A percentile compares a stretch with the other conserved stretches of the same genome.
These are phyloP conservation scores for Elsinoe arachidis DNA, from an alignment of 2,329 filamentous ascomycete genomes.

Conservation along the genomic window DNA sequence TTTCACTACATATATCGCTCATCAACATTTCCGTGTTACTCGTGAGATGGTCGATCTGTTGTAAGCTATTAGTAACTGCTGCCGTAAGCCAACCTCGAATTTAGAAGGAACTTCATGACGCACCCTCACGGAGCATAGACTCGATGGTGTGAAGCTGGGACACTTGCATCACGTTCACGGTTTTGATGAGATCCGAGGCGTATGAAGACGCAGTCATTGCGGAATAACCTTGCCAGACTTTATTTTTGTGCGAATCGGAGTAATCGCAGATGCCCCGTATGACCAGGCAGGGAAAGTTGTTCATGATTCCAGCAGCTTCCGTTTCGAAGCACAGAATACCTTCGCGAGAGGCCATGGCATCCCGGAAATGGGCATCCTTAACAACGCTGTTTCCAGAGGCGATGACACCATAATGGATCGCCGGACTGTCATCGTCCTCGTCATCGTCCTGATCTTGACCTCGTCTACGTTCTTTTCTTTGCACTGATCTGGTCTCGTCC, in stretches of 20 bases:
- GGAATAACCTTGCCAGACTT: slow-evolving; percentile 26
- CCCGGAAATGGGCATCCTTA: slow-evolving; percentile 11
- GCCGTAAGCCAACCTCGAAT: no score
- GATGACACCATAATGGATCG: slow-evolving; percentile 17
- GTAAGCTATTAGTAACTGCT: no score
- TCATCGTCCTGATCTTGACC: neutral
- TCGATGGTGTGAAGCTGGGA: no score
- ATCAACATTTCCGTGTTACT: no score
- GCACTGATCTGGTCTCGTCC: neutral
- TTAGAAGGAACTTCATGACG: no score
- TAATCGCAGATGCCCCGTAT: slow-evolving; percentile 20
- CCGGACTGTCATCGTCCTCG: neutral
- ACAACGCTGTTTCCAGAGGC: slow-evolving; percentile 16
- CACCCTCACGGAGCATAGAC: no score
- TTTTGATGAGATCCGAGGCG: slow-evolving; percentile 16
- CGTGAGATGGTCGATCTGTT: no score
- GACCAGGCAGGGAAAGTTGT: slow-evolving; percentile 18
- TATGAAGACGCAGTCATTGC: slow-evolving; percentile 23
- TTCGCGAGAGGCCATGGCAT: neutral
- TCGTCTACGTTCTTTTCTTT: no score
- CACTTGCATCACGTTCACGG: no score
- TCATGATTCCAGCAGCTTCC: slow-evolving; percentile 17
- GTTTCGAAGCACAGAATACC: slow-evolving; percentile 16
- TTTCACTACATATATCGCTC: no score
- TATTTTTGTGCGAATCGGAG: slow-evolving; percentile 23